Conservation (phyloP, 163 green algal species). For the Chlamydomonas reinhardtii region DNA sequence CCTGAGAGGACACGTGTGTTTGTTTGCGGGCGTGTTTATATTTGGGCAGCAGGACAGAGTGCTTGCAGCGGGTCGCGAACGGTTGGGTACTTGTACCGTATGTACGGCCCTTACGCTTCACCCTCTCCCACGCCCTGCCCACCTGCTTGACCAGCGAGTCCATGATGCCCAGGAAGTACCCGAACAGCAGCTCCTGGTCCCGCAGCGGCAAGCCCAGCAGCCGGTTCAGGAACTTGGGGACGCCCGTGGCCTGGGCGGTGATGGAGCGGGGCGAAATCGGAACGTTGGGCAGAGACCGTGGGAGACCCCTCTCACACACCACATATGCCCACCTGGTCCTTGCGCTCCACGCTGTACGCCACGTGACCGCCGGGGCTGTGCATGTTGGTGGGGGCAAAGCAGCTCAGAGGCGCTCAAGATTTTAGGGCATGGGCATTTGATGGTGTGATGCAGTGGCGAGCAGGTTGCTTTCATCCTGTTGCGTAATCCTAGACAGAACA, state of each 20-base stretch:
- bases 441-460: no score
- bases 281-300: neutral
- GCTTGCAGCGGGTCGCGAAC: no score
- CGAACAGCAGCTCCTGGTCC: slow-evolving; percentile 8
- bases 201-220: slow-evolving; percentile 26
- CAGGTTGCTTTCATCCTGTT: no score
- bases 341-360: no score
- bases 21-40: neutral
- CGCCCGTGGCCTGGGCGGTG: neutral
- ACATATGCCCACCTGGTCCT: no score
- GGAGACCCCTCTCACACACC: neutral
- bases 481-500: no score
- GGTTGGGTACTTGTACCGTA: no score
- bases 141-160: neutral
- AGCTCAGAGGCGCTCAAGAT: no score
- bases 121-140: neutral
- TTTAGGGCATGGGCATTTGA: no score
- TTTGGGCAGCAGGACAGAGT: neutral
- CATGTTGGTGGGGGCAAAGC: neutral
- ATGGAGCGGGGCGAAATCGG: neutral
- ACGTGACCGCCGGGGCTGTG: neutral
- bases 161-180: slow-evolving; percentile 1
- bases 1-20: neutral
- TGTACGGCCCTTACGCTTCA: no score
- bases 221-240: slow-evolving; percentile 28